Percentiles rank a stretch among this genome's conserved stretches.
These are phyloP conservation scores for Clonostachys rosea DNA, from an alignment of 2,329 filamentous ascomycete species.

Conservation along the genomic window DNA sequence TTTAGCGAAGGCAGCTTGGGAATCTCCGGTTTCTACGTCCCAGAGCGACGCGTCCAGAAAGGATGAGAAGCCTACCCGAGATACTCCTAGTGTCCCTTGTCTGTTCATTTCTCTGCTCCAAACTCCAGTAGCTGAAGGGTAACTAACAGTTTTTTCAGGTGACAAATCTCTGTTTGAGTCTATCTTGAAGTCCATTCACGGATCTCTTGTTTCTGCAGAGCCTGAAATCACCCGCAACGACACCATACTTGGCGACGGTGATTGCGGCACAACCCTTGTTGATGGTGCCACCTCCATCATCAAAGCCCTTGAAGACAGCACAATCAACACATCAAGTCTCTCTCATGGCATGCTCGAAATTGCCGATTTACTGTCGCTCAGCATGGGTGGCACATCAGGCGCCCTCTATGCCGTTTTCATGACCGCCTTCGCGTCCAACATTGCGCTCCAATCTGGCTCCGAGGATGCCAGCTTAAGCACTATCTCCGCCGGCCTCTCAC, in stretches of 20 bases:
- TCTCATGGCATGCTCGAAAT: background rate
- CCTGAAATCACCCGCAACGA: background rate
- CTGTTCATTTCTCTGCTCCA: too few species aligned
- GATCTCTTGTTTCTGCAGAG: background rate
- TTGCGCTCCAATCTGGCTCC: too few species aligned
- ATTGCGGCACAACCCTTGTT: background rate
- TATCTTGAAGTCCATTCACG: too few species aligned
- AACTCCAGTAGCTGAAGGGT: too few species aligned
- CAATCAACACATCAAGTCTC: background rate
- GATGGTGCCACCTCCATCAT: background rate
- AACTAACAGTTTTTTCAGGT: too few species aligned
- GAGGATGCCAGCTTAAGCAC: background rate
- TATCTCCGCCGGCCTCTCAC: background rate
- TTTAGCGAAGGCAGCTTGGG: too few species aligned
- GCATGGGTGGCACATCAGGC: background rate
- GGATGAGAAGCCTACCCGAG: too few species aligned
- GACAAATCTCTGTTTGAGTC: too few species aligned
- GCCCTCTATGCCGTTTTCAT: background rate
- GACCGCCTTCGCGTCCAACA: background rate
- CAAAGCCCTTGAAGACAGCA: conserved; percentile 19
- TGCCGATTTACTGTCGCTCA: background rate
- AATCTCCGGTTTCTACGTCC: too few species aligned
- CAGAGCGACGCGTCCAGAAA: too few species aligned
- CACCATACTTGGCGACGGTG: background rate
- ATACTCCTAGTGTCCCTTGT: too few species aligned